Evolutionary conservation across 352 stramenopile genomes (phyloP).

Genomic region (Phytopythium vexans): DNA sequence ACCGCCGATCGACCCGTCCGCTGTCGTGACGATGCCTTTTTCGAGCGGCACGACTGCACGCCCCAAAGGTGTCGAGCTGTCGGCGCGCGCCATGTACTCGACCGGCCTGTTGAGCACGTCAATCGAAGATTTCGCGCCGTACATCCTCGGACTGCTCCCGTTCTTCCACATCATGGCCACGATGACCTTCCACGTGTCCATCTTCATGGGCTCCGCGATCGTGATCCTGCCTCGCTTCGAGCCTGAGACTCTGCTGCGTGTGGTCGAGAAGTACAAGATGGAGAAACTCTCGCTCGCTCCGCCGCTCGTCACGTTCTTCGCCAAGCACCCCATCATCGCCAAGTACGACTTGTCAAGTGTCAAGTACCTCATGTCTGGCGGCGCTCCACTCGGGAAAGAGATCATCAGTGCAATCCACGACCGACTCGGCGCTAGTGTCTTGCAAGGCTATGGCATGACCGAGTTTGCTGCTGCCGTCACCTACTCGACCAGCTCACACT

Average conservation of each 20-base stretch:
- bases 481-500: constrained; percentile 11
- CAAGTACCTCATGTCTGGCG: constrained; percentile 63
- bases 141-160: constrained; percentile 58
- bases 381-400: constrained; percentile 78
- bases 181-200: constrained; percentile 62
- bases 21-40: constrained; percentile 74
- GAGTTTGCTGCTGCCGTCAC: constrained; percentile 56
- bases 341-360: constrained; percentile 85
- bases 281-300: constrained; percentile 67
- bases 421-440: constrained; percentile 43
- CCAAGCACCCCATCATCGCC: constrained; percentile 83
- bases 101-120: constrained; percentile 58
- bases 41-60: constrained; percentile 90
- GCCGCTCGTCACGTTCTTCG: constrained; percentile 73
- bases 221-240: constrained; percentile 88
- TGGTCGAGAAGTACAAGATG: constrained; percentile 70
- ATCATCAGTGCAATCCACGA: constrained; percentile 48
- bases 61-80: constrained; percentile 89
- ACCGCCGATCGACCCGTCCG: constrained; percentile 22
- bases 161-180: constrained; percentile 93
- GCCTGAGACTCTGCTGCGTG: constrained; percentile 74
- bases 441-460: constrained; percentile 56
- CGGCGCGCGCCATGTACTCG: constrained; percentile 69
- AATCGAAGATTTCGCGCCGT: constrained; percentile 39
- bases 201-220: constrained; percentile 58